A percentile compares a stretch with the other conserved stretches of the same genome.
These are phyloP conservation scores for Amauroascus verrucosus DNA, from an alignment of 2,329 filamentous ascomycete genomes.

Conservation along the genomic window DNA sequence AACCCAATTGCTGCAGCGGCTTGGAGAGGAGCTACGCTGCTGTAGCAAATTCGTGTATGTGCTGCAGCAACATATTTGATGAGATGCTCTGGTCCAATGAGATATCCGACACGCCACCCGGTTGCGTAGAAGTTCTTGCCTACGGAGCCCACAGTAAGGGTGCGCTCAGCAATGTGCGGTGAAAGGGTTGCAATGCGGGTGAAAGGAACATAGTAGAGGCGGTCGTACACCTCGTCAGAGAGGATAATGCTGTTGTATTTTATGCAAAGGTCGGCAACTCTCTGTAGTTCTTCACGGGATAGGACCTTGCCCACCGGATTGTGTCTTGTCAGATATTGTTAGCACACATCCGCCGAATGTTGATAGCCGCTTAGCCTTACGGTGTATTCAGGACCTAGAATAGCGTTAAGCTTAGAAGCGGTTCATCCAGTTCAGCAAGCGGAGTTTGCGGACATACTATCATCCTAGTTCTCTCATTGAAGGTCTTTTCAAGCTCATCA, in stretches of 20 bases:
- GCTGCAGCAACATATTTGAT: constrained; percentile 87
- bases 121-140: constrained; percentile 99
- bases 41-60: constrained; percentile 94
- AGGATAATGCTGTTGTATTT: constrained; percentile 91
- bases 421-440: too few relatives aligned
- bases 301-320: constrained; percentile 97
- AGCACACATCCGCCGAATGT: background rate
- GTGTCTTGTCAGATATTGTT: constrained; percentile 40
- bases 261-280: constrained; percentile 78
- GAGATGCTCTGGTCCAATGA: constrained; percentile 78
- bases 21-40: constrained; percentile 82
- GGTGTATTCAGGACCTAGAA: constrained; percentile 41
- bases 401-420: constrained; percentile 22
- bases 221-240: constrained; percentile 87
- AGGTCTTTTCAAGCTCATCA: constrained; percentile 65
- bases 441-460: too few relatives aligned
- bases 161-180: constrained; percentile 76
- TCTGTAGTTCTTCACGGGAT: constrained; percentile 68
- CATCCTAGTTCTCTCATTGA: constrained; percentile 88
- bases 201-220: constrained; percentile 89
- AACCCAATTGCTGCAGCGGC: constrained; percentile 92
- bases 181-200: constrained; percentile 85
- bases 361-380: constrained; percentile 24
- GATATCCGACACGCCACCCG: constrained; percentile 91
- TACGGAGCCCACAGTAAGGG: constrained; percentile 86